Conservation (phyloP, 1,139 yeast species). For the Casaregolazyma lundiana region DNA sequence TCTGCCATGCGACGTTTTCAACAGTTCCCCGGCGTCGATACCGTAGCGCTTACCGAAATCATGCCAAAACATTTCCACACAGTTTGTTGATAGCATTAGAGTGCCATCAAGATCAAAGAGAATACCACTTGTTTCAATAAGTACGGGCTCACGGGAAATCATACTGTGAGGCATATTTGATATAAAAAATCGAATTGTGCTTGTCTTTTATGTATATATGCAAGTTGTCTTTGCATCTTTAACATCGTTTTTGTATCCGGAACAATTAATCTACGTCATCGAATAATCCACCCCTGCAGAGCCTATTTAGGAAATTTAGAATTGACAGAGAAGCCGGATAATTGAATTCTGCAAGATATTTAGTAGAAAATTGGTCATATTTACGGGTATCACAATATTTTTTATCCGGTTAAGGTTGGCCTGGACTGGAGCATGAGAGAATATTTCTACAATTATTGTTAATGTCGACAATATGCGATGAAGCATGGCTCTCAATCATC, state of each 20-base stretch:
- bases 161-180: neutral
- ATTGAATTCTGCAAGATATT: too few relatives aligned
- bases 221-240: neutral
- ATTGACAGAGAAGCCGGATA: too few relatives aligned
- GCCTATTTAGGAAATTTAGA: too few relatives aligned
- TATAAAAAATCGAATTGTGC: neutral
- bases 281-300: neutral
- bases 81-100: slow-evolving; percentile 73
- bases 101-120: slow-evolving; percentile 86
- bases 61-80: slow-evolving; percentile 79
- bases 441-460: too few relatives aligned
- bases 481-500: too few relatives aligned
- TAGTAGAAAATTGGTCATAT: too few relatives aligned
- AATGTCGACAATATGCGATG: too few relatives aligned
- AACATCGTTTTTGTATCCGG: neutral
- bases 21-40: slow-evolving; percentile 65
- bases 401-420: too few relatives aligned
- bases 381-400: too few relatives aligned
- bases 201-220: neutral
- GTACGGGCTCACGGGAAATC: slow-evolving; percentile 13
- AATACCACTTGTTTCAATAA: slow-evolving; percentile 31
- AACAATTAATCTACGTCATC: neutral
- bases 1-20: slow-evolving; percentile 75
- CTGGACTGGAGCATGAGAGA: too few relatives aligned
- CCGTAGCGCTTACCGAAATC: slow-evolving; percentile 67